Conservation (phyloP, 371 early-diverging fungal species). For the Mortierella sp. region DNA sequence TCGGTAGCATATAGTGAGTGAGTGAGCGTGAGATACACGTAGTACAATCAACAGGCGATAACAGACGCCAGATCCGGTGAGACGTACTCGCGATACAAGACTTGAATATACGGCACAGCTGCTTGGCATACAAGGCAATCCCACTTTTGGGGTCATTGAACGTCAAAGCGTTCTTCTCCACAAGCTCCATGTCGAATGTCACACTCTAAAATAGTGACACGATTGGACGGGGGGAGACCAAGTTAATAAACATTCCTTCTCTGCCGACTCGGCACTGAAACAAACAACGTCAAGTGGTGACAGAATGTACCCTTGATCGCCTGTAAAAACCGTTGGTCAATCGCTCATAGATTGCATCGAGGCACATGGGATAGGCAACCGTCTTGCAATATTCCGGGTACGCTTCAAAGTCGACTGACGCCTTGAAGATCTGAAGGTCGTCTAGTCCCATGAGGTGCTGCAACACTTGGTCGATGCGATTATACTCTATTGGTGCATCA, state of each 20-base stretch:
- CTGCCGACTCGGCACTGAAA: too few species aligned
- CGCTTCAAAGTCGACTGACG: slow-evolving; percentile 71
- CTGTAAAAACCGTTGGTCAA: slow-evolving; percentile 71
- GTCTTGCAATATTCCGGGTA: slow-evolving; percentile 72
- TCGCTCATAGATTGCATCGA: slow-evolving; percentile 68
- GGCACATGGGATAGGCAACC: slow-evolving; percentile 78
- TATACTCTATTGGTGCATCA: slow-evolving; percentile 14
- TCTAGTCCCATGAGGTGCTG: slow-evolving; percentile 44
- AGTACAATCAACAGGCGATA: too few species aligned
- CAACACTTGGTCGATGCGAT: slow-evolving; percentile 29
- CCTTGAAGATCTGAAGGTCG: slow-evolving; percentile 70
- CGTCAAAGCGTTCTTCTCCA: slow-evolving; percentile 73
- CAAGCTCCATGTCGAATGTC: slow-evolving; percentile 71
- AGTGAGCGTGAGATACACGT: too few species aligned
- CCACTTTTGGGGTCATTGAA: slow-evolving; percentile 73
- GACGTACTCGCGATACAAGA: slow-evolving; percentile 59
- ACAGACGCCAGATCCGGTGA: background rate
- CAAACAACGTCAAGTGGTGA: background rate
- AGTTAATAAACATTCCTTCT: slow-evolving; percentile 11
- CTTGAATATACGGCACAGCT: slow-evolving; percentile 69
- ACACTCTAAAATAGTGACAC: slow-evolving; percentile 69
- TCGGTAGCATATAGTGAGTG: too few species aligned
- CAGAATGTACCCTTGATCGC: slow-evolving; percentile 57
- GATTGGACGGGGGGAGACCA: too few species aligned
- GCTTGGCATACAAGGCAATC: slow-evolving; percentile 66